Base-by-base conservation (phyloP, 2,329 filamentous ascomycete genomes). In the Epichloe brachyelytri region DNA sequence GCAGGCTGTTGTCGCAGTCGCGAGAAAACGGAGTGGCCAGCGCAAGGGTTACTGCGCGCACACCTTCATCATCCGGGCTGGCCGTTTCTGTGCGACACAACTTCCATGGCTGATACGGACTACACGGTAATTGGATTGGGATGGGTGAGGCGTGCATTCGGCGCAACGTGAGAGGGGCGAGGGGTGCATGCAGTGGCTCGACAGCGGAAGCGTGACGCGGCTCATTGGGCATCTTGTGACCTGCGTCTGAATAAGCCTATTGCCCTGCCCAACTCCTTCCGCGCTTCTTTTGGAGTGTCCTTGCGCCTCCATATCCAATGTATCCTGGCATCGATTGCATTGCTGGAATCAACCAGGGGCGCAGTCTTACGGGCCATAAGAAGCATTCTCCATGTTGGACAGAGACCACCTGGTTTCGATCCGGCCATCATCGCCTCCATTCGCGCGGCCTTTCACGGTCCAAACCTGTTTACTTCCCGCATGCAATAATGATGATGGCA, bases 241-340 rank as follows among this genome's bases (percentile, higher is more conserved):
- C 38, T 50, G 51, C 38, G 51, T 48, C 47, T 30, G 43, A 43
- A 43, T 43, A 52, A 52, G 46, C 46, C 41, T 33, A 41, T 38
- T 30, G 30, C 30, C 26, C 26, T 30, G 38, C 37, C 49, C 44
- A 37, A 44, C 43, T 49, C 8, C 8, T 30, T 30, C 30, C 30
- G 30, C 30, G 30, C 30, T 30, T 30, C 30, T 30, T 30, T 30
- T 11, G 10, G 20, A 22, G 7, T 26, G 26, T 26, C 22, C 22
- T 26, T 26, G 26, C 26, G 26, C 26, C 26, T 26, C 26, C 26
- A 26, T 26, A 26, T 26, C 2, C 26, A 26, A 26, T 8, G 26
- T 26, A 26, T 26, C 20, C 22, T 26, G 22, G 22, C 22, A 26
- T 26, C 22, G 22, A 26, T 8, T 26, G 22, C 22, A 26, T 26